Evolutionary conservation across 2,329 filamentous ascomycete genomes (phyloP).

Genomic region (Golovinomyces cichoracearum): DNA sequence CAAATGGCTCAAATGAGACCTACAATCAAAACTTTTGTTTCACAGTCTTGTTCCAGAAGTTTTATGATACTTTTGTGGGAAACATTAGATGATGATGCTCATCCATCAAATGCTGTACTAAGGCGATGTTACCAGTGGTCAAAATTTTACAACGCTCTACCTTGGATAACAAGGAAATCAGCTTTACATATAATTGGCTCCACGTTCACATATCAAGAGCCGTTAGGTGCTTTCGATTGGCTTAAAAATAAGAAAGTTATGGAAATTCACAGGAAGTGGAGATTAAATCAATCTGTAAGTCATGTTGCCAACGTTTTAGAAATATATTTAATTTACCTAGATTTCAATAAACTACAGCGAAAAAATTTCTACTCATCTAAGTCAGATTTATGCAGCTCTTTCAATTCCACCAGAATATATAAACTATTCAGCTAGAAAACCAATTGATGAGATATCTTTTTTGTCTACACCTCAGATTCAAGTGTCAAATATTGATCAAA

Average conservation of each 20-base stretch:
- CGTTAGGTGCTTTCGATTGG: conserved; percentile 14
- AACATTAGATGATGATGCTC: conserved; percentile 13
- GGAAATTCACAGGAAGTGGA: conserved; percentile 11
- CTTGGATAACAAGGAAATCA: conserved; percentile 10
- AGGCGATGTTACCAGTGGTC: conserved; percentile 12
- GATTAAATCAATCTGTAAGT: conserved; percentile 8
- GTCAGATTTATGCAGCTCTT: neutral
- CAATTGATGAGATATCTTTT: neutral
- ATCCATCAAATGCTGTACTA: conserved; percentile 12
- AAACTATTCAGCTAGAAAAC: neutral
- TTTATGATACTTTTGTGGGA: conserved; percentile 14
- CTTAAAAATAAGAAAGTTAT: conserved; percentile 12
- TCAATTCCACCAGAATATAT: neutral
- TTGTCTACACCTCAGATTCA: neutral
- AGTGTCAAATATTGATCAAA: neutral
- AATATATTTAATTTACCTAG: neutral
- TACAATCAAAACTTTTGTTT: conserved; percentile 10
- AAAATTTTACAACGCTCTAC: conserved; percentile 11
- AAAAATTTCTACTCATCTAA: conserved; percentile 3
- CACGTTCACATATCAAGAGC: conserved; percentile 7
- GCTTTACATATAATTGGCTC: conserved; percentile 7
- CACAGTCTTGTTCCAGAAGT: conserved; percentile 11
- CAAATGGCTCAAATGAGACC: conserved; percentile 15
- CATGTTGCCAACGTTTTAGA: neutral
- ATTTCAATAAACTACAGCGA: neutral